Conservation (phyloP, 176 grass and related monocot species). For the Avena sativa region DNA sequence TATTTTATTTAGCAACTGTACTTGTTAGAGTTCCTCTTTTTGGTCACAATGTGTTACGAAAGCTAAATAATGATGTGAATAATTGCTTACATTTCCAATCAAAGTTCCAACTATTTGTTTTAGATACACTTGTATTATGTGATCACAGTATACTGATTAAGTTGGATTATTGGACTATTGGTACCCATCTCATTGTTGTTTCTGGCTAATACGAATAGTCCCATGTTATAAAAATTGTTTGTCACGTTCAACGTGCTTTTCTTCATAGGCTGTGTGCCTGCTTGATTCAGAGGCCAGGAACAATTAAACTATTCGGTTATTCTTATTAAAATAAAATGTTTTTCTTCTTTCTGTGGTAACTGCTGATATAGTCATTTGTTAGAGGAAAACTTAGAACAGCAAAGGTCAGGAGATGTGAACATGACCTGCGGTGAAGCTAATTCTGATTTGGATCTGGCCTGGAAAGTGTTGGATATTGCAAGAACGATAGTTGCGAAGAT, state of each 20-base stretch:
- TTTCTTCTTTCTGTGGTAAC: background rate
- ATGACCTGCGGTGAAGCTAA: constrained; percentile 69
- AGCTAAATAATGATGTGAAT: constrained; percentile 1
- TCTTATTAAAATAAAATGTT: background rate
- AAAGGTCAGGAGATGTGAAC: constrained; percentile 55
- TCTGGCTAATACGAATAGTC: background rate
- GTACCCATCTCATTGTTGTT: background rate
- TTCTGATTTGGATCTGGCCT: constrained; percentile 87
- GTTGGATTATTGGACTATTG: background rate
- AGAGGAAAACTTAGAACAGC: constrained; percentile 49
- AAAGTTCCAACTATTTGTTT: background rate
- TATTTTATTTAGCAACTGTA: background rate
- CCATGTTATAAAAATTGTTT: too few relatives aligned
- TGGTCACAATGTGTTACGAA: background rate
- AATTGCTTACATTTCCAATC: background rate
- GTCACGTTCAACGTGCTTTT: background rate
- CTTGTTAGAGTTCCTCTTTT: background rate
- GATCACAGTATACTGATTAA: background rate
- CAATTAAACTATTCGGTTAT: background rate
- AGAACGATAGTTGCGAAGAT: constrained; percentile 84
- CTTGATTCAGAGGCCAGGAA: background rate
- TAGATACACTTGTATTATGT: background rate
- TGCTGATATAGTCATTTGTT: constrained; percentile 39
- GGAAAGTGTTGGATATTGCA: constrained; percentile 96
- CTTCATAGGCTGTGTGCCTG: background rate